These are phyloP conservation scores for Pisolithus albus DNA, from an alignment of 768 basidiomycete genomes.

Conservation along the genomic window DNA sequence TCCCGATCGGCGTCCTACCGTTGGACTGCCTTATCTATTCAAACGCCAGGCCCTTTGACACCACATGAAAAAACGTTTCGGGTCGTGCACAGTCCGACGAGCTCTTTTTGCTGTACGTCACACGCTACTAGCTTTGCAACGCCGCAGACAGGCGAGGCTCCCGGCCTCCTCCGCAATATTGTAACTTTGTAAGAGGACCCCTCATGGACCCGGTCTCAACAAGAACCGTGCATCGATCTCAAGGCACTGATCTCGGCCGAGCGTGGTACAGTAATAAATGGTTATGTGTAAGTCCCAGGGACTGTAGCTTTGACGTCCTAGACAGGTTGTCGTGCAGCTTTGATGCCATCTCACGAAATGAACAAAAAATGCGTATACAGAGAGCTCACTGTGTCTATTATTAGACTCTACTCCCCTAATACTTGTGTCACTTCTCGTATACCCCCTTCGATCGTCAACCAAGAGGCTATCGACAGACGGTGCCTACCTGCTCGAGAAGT, in stretches of 20 bases:
- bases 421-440: too few relatives aligned
- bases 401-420: background rate
- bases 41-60: background rate
- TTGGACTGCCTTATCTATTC: constrained; percentile 1
- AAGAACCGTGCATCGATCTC: background rate
- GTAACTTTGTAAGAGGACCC: background rate
- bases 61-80: background rate
- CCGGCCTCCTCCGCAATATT: too few relatives aligned
- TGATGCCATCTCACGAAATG: background rate
- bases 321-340: background rate
- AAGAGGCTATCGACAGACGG: too few relatives aligned
- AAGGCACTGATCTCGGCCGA: background rate
- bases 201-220: background rate
- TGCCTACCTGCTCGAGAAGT: too few relatives aligned
- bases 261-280: background rate
- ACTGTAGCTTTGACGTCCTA: background rate
- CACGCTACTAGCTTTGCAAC: too few relatives aligned
- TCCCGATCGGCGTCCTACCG: constrained; percentile 12
- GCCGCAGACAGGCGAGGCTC: too few relatives aligned
- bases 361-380: background rate
- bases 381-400: background rate
- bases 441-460: too few relatives aligned
- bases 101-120: constrained; percentile 21
- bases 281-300: too few relatives aligned
- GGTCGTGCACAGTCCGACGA: constrained; percentile 6